Evolutionary conservation across 2,329 filamentous ascomycete genomes (phyloP).

Genomic region (Aspergillus puulaauensis): DNA sequence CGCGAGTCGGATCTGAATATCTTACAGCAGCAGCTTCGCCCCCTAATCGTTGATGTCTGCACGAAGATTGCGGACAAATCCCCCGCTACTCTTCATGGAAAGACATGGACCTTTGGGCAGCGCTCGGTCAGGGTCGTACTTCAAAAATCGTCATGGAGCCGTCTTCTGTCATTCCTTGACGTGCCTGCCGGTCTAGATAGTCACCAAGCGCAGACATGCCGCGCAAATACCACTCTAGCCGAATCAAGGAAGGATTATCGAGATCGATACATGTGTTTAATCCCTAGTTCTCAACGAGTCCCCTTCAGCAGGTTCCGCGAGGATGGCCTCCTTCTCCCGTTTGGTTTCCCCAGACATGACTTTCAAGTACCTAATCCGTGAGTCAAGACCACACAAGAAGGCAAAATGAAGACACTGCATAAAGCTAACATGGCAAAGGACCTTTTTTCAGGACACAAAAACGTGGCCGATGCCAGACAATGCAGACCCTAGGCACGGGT

Average conservation of each 20-base stretch:
- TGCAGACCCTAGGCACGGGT: constrained; percentile 39
- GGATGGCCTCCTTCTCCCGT: constrained; percentile 45
- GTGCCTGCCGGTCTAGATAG: constrained; percentile 25
- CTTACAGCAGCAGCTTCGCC: constrained; percentile 27
- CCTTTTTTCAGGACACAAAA: constrained; percentile 41
- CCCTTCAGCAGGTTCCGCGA: constrained; percentile 31
- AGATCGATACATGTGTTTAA: constrained; percentile 29
- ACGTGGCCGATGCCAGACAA: constrained; percentile 41
- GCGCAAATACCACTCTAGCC: constrained; percentile 29
- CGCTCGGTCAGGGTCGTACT: constrained; percentile 30
- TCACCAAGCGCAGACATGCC: constrained; percentile 21
- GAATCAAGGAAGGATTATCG: constrained; percentile 31
- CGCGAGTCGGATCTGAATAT: constrained; percentile 20
- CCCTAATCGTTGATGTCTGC: constrained; percentile 32
- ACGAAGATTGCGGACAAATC: not conserved
- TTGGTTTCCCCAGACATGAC: constrained; percentile 29
- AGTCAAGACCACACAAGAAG: constrained; percentile 17
- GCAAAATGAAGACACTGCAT: not conserved
- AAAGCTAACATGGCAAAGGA: constrained; percentile 24
- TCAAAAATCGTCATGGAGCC: constrained; percentile 32
- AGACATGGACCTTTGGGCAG: constrained; percentile 32
- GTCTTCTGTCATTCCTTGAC: constrained; percentile 26
- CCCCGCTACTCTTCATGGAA: constrained; percentile 23
- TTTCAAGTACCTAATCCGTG: constrained; percentile 45
- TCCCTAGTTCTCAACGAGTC: constrained; percentile 26